Base-by-base conservation (phyloP, 352 stramenopile genomes). In the Globisporangium viniferum region DNA sequence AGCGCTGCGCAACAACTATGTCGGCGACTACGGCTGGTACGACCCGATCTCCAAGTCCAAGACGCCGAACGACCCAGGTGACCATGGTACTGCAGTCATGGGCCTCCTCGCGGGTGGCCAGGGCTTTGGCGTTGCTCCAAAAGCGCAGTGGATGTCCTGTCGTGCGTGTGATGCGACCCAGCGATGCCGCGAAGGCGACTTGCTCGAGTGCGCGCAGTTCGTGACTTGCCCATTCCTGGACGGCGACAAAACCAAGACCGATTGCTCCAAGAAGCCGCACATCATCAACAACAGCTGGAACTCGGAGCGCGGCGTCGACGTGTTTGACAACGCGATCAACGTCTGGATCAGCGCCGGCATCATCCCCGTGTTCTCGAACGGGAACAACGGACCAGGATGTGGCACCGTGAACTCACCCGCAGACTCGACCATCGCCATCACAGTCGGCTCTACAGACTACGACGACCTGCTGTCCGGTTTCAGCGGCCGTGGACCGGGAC, bases 261-360 rank as follows among this genome's bases (percentile, higher is more conserved):
- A 82, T 48, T 86, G 78, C 70, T 70, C 68, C 41, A 73, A 78
- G 68, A 76, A 74, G 10, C 79, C 81, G n/a, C 75, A 88, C 54
- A 74, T 89, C n/a, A 72, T 89, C 71, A 89, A 83, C 72, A 86
- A 86, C 64, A 86, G 76, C 58, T 89, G 81, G 81, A 86, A 82
- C 67, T 71, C 81, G 39, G 81, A 89, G 51, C 70, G 69, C 18
- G 65, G 65, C 2, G 44, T 67, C 31, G 63, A 71, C 0, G 62
- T 62, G 2, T 73, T 71, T 46, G 59, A 74, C 24, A 71, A 68
- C 29, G 72, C 71, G 15, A 68, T 89, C 24, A 73, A 75, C 35
- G 81, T 83, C 31, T 89, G 81, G 81, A 73, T 78, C 41, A 80
- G 72, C 31, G 81, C 79, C 0, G 79, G 76, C 2, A 89, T 88